Percentiles rank a stretch among this genome's conserved stretches.
phyloP scores from a whole-genome alignment of 2,329 filamentous ascomycete species.

The Fusarium buxicola region DNA sequence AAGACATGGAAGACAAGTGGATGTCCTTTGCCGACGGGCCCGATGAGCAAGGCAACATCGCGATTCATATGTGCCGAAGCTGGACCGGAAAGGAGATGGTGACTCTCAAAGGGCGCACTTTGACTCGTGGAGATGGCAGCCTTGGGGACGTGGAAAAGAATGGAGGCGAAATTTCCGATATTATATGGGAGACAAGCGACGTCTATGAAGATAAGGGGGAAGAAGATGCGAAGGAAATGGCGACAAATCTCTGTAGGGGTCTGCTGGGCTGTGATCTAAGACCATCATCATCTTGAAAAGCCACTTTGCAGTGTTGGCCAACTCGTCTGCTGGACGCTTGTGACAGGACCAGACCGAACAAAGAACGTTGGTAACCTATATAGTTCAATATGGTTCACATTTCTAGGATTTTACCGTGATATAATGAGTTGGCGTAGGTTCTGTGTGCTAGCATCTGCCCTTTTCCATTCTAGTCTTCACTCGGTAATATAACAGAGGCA shows the following conservation, averaged over 20 bases:
- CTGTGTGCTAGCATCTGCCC: too few relatives aligned
- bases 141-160: slow-evolving; percentile 1
- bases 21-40: slow-evolving; percentile 12
- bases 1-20: slow-evolving; percentile 32
- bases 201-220: slow-evolving; percentile 1
- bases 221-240: slow-evolving; percentile 6
- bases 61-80: slow-evolving; percentile 22
- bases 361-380: too few relatives aligned
- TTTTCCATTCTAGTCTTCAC: too few relatives aligned
- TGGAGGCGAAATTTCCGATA: slow-evolving; percentile 23
- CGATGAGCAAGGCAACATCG: slow-evolving; percentile 10
- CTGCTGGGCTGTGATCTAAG: slow-evolving; percentile 8
- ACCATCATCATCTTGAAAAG: too few relatives aligned
- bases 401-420: too few relatives aligned
- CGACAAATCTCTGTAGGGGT: slow-evolving; percentile 1
- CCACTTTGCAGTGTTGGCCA: too few relatives aligned
- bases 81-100: slow-evolving; percentile 18
- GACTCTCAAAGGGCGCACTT: slow-evolving; percentile 11
- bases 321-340: too few relatives aligned
- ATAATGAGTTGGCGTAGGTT: too few relatives aligned
- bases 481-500: too few relatives aligned
- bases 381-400: too few relatives aligned
- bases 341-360: too few relatives aligned
- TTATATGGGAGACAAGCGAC: slow-evolving; percentile 13
- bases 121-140: not conserved